Percentiles rank a stretch among this genome's conserved stretches.
Conservation (phyloP, 192 early-diverging fungal genomes). For the Gigaspora rosea region DNA sequence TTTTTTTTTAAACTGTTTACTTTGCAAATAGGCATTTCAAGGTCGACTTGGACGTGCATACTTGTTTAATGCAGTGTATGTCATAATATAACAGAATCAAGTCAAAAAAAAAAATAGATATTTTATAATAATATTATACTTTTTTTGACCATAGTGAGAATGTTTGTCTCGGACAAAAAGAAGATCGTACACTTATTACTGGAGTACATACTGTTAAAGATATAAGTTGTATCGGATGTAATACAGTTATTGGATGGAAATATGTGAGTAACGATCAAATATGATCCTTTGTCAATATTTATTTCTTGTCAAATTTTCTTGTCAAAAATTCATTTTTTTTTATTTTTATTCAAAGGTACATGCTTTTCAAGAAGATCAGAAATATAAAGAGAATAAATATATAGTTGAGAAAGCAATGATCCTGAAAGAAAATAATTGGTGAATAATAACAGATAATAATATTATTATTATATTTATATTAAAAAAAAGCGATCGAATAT, state of each 20-base stretch:
- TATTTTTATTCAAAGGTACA: slow-evolving; percentile 37
- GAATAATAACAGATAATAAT: neutral
- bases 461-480: no score
- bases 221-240: slow-evolving; percentile 53
- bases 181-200: slow-evolving; percentile 59
- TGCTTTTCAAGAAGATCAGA: slow-evolving; percentile 56
- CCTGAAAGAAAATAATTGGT: slow-evolving; percentile 55
- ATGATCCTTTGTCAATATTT: neutral
- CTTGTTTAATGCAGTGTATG: slow-evolving; percentile 51
- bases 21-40: slow-evolving; percentile 44
- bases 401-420: slow-evolving; percentile 58
- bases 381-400: slow-evolving; percentile 61
- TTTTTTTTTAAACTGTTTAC: neutral
- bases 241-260: slow-evolving; percentile 58
- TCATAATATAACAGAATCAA: neutral
- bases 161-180: slow-evolving; percentile 51
- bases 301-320: neutral
- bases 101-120: neutral
- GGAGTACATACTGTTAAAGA: slow-evolving; percentile 62
- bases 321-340: neutral
- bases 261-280: slow-evolving; percentile 43
- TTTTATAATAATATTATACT: neutral
- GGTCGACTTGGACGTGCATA: slow-evolving; percentile 58
- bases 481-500: no score
- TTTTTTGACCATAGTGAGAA: slow-evolving; percentile 36